Evolutionary conservation across 345 rosid genomes (phyloP).

Genomic region (Aquilaria yunnanensis): DNA sequence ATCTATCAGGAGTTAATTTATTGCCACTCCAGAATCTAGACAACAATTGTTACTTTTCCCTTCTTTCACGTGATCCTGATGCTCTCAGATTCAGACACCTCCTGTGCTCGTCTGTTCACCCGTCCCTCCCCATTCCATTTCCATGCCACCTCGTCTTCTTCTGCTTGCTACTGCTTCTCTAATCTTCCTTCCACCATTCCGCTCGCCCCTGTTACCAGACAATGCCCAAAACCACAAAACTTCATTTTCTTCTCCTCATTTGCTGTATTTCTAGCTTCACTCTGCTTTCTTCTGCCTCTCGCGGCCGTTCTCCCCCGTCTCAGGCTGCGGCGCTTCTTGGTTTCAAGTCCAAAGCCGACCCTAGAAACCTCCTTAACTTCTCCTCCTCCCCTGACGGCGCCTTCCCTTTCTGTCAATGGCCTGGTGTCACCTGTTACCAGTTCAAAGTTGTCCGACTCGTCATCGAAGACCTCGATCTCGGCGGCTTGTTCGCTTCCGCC

Average conservation of each 20-base stretch:
- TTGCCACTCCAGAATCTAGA: too few relatives aligned
- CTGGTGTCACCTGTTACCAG: slow-evolving; percentile 53
- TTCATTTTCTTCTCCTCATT: slow-evolving; percentile 15
- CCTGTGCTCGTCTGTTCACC: not conserved
- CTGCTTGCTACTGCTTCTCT: not conserved
- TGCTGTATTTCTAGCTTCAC: slow-evolving; percentile 13
- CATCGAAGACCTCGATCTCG: slow-evolving; percentile 46
- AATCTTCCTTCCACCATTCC: too few relatives aligned
- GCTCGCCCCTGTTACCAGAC: slow-evolving; percentile 7
- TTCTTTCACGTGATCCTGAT: too few relatives aligned
- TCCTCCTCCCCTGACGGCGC: slow-evolving; percentile 20
- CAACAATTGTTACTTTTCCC: too few relatives aligned
- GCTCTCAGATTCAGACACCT: too few relatives aligned
- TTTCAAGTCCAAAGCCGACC: slow-evolving; percentile 71
- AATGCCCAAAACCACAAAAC: slow-evolving; percentile 20
- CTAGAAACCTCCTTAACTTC: slow-evolving; percentile 31
- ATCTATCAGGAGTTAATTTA: too few relatives aligned
- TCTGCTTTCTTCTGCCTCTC: slow-evolving; percentile 5
- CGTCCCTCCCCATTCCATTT: not conserved
- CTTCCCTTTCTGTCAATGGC: slow-evolving; percentile 56
- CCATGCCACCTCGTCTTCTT: not conserved
- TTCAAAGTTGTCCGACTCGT: slow-evolving; percentile 54
- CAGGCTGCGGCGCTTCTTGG: slow-evolving; percentile 63
- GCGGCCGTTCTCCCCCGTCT: slow-evolving; percentile 14
- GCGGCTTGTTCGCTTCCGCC: slow-evolving; percentile 51